Base-by-base conservation (phyloP, 2,329 filamentous ascomycete genomes). In the Alternaria panax region DNA sequence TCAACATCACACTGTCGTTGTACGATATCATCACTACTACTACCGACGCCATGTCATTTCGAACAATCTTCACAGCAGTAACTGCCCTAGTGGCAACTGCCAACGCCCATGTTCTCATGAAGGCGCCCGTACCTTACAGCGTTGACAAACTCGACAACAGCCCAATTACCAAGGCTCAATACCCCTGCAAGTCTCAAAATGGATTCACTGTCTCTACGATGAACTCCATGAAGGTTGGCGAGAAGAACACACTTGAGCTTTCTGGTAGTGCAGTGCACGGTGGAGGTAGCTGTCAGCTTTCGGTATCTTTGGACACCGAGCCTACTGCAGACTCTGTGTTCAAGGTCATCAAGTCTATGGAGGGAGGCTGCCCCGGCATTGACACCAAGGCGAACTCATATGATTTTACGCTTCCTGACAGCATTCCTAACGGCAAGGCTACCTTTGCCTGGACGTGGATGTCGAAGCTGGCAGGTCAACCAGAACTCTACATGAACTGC, bases 361-460 rank as follows among this genome's bases (percentile, higher is more conserved):
- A 93, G 63, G 94, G 94, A 32, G 92, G 92, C 8, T 98, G 95
- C 78, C 93, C 93, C 0, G 85, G 88, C 1, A 82, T 84, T 22
- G 77, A 82, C 0, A 69, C 69, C 0, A 87, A 86, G 93, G 93
- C 77, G 68, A 88, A 43, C 27, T 63, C 79, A 0, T 95, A 91
- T 78, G 80, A 86, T 28, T 96, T 89, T 80, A 85, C 80, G 0
- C 87, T 97, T 6, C 94, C 93, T 0, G 76, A 84, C 0, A 86
- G 88, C 22, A 84, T 97, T 46, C 87, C 89, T 8, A 81, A 88
- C 1, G 95, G 94, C 4, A 85, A 93, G 40, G 93, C 91, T 25
- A 91, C 89, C 0, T 83, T 98, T 5, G 92, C 92, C 0, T 97
- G 93, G 92, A 93, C 92, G 0, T 98, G 94, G 94, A 89, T 96